Percentiles rank a stretch among this genome's conserved stretches.
These are phyloP conservation scores for Amanita muscaria DNA, from an alignment of 768 basidiomycete genomes.

Conservation along the genomic window DNA sequence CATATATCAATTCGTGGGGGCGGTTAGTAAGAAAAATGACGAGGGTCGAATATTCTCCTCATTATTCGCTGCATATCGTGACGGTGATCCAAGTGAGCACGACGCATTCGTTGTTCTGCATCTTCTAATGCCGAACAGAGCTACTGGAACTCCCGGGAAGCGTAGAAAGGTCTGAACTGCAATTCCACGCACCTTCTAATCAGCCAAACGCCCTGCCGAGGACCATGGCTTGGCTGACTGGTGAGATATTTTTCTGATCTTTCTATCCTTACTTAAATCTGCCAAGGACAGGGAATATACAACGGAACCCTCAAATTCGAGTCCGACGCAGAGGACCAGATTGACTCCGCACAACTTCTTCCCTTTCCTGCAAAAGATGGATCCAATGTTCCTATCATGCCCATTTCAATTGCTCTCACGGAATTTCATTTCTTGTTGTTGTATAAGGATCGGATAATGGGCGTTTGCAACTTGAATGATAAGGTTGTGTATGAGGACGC, in stretches of 20 bases:
- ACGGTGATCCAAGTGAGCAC: constrained; percentile 65
- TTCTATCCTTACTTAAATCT: constrained; percentile 3
- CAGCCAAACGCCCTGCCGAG: constrained; percentile 64
- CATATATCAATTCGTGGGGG: constrained; percentile 84
- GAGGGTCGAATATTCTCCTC: constrained; percentile 69
- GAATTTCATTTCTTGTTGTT: constrained; percentile 90
- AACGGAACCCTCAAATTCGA: constrained; percentile 72
- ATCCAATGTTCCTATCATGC: constrained; percentile 34
- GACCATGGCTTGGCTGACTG: constrained; percentile 86
- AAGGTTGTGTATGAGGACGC: constrained; percentile 76
- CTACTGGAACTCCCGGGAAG: constrained; percentile 87
- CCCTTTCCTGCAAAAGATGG: constrained; percentile 50
- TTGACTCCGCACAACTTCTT: constrained; percentile 70
- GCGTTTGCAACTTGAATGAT: constrained; percentile 74
- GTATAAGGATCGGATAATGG: constrained; percentile 70
- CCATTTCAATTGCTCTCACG: constrained; percentile 74
- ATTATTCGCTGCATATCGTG: constrained; percentile 67
- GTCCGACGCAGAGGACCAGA: constrained; percentile 58
- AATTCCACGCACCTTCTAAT: constrained; percentile 65
- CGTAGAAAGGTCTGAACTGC: constrained; percentile 65
- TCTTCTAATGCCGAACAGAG: constrained; percentile 37
- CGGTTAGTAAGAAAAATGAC: constrained; percentile 56
- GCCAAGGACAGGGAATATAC: constrained; percentile 80
- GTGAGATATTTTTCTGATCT: constrained; percentile 30
- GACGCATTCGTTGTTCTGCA: constrained; percentile 12